These are phyloP conservation scores for Tylopilus balloui DNA, from an alignment of 768 basidiomycete genomes.

Conservation along the genomic window DNA sequence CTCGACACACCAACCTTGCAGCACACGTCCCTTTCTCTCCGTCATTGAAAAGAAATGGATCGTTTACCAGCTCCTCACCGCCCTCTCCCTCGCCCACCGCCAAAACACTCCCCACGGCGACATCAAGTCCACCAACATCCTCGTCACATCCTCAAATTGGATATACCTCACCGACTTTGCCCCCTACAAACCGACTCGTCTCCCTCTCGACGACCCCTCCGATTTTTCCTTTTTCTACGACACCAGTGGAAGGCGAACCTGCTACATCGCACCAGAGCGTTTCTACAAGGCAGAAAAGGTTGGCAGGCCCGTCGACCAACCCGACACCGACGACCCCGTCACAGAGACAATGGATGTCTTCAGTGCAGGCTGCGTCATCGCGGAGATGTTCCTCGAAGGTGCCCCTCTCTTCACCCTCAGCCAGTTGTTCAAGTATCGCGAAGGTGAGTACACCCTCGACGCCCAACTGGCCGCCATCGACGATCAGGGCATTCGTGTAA, in stretches of 20 bases:
- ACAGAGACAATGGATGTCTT: conserved; percentile 99
- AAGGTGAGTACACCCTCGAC: conserved; percentile 78
- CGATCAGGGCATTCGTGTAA: conserved; percentile 76
- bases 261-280: conserved; percentile 94
- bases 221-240: conserved; percentile 99
- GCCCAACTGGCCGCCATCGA: conserved; percentile 67
- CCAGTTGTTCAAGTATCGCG: conserved; percentile 91
- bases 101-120: conserved; percentile 95
- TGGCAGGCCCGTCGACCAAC: conserved; percentile 47
- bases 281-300: conserved; percentile 85
- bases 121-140: conserved; percentile 95
- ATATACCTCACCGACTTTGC: conserved; percentile 95
- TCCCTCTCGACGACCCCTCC: conserved; percentile 94
- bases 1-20: conserved; percentile 29
- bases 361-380: conserved; percentile 89
- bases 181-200: conserved; percentile 87
- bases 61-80: conserved; percentile 85
- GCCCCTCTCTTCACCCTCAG: conserved; percentile 89
- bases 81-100: conserved; percentile 75
- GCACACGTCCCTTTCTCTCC: conserved; percentile 92
- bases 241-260: conserved; percentile 87
- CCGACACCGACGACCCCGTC: conserved; percentile 65
- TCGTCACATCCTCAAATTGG: conserved; percentile 96
- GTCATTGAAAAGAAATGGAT: conserved; percentile 97
- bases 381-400: conserved; percentile 94